Evolutionary conservation across 345 rosid species (phyloP), one percentile per base, ranked within the genome.

Genomic region (Angophora floribunda): DNA sequence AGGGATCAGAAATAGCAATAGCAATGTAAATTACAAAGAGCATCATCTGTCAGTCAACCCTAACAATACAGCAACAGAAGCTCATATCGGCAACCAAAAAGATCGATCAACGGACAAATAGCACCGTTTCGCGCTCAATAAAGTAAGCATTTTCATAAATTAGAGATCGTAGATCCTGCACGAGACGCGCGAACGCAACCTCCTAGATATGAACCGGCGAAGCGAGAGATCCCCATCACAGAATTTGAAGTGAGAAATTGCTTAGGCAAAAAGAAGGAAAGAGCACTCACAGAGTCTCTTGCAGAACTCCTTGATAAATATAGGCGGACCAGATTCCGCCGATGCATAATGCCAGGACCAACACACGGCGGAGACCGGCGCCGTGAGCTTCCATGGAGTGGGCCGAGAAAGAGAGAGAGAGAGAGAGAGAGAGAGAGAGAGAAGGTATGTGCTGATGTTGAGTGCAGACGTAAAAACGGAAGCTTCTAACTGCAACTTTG

Each of bases 281-380:
- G 24, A 44, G 82, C 7, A 88, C 98, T 91, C 92, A 97, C 99
- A 97, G 90, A 52, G 97, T 98, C 87, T 98, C 99, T 85, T 98
- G 99, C 78, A 98, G 98, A 91, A 96, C 87, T 85, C 99, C 99
- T 93, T 97, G 99, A 91, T 98, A 98, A 87, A 98, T 95, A 87
- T 98, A 98, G 21, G 99, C 98, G 75, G 99, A 89, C 99, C 99
- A 97, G 91, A 98, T 97, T 90, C 99, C 99, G 88, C 97, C 94
- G 89, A 97, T 96, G 92, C 99, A 98, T 88, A 98, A 95, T 10
- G 95, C 94, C 89, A 98, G 88, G 86, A 96, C 86, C 28, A 97
- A 57, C 55, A 94, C 89, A 59, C 98, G 95, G 91, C 94, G 95
- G 91, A 96, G 89, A 51, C 99, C 96, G 87, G 95, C 86, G 45